phyloP scores from a whole-genome alignment of 2,329 filamentous ascomycete genomes.

The Leptographium galeiforme region DNA sequence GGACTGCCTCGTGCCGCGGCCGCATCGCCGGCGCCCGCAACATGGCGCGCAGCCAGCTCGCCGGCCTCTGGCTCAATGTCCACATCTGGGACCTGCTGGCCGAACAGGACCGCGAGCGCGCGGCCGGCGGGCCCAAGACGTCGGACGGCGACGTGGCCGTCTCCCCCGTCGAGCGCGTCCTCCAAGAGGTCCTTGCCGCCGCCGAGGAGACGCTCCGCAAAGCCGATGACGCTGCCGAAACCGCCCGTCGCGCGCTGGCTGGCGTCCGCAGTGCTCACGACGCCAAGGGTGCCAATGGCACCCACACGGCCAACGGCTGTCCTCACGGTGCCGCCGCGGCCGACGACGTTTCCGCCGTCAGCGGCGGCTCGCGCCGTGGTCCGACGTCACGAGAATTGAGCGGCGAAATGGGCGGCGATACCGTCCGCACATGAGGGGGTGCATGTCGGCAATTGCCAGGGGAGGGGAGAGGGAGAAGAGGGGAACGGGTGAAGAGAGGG shows the following conservation, averaged over 20 bases:
- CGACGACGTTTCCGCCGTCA: conserved; percentile 2
- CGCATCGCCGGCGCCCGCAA: conserved; percentile 49
- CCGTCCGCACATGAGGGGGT: conserved; percentile 13
- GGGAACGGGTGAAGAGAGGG: too few relatives aligned
- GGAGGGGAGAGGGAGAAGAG: too few relatives aligned
- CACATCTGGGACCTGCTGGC: conserved; percentile 43
- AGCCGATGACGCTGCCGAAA: conserved; percentile 33
- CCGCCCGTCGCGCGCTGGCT: conserved; percentile 28
- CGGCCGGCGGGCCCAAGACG: conserved; percentile 3
- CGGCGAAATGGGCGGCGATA: conserved; percentile 52
- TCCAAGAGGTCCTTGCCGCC: conserved; percentile 28
- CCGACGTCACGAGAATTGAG: conserved; percentile 40
- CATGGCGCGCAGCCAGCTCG: conserved; percentile 40
- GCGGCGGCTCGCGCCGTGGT: conserved; percentile 24
- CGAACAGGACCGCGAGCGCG: conserved; percentile 2
- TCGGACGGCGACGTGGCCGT: conserved; percentile 4
- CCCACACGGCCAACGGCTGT: conserved; percentile 6
- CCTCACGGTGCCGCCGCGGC: conserved; percentile 9
- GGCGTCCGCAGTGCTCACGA: conserved; percentile 18
- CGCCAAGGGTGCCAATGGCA: conserved; percentile 3
- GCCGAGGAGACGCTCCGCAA: conserved; percentile 31
- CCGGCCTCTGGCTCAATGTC: conserved; percentile 46
- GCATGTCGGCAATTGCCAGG: too few relatives aligned
- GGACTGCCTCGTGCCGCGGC: conserved; percentile 42
- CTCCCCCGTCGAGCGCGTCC: conserved; percentile 28